Evolutionary conservation across 495 filamentous ascomycete genomes (phyloP), one percentile per base, ranked within the genome.

Genomic region (Jackrogersella multiformis): DNA sequence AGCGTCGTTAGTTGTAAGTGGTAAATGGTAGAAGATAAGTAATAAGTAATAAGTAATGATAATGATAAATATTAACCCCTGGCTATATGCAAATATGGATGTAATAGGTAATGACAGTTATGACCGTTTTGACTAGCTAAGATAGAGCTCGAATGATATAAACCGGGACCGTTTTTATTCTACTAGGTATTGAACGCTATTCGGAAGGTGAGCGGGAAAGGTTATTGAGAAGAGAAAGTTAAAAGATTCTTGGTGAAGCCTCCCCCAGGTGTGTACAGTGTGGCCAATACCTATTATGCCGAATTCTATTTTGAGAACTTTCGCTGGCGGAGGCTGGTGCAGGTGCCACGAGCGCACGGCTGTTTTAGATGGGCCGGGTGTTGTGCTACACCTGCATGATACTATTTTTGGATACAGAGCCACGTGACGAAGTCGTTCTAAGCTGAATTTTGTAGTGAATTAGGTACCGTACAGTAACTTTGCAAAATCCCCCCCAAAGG

Each of bases 291-390:
- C 66, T 69, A 69, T 69, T 69, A 64, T 64, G 66, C 66, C 60
- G 66, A 69, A 59, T 69, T 69, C 66, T 69, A 69, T 69, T 69
- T 69, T 69, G 54, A 64, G 66, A 69, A 46, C 26, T 38, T 36
- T 32, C 60, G 30, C 32, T 57, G 65, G 65, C 58, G 65, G 65
- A 63, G 60, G 66, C 59, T 59, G 66, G 66, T 64, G 41, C 58
- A 48, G 64, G 55, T 53, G 23, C 18, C 41, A 44, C 56, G 61
- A 68, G 58, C 65, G 65, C 66, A 69, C 66, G 66, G 66, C 60
- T 64, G 66, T 69, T 69, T 69, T 69, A 69, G 66, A 69, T 64
- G 54, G 66, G 39, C 66, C 66, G 66, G 59, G 60, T 64, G 54
- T 68, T 54, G 39, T 60, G 38, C 51, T 61, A 41, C 42, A 60